Percentiles rank a stretch among this genome's conserved stretches.
Evolutionary conservation across 768 basidiomycete genomes (phyloP).

Genomic region (Agaricus blazei): DNA sequence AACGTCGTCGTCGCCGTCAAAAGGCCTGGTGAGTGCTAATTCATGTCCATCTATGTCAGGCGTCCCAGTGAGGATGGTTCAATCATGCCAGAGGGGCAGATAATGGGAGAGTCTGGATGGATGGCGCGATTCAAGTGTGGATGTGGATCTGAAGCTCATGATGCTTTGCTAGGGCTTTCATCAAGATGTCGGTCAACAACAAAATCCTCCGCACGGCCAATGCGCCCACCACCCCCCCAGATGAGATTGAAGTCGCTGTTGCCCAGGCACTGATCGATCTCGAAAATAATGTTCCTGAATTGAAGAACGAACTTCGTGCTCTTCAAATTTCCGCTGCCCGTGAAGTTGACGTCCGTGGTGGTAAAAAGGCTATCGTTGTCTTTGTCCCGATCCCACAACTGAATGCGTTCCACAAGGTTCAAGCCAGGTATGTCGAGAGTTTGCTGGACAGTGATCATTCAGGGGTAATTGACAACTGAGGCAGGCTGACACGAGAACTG

Average conservation of each 20-base stretch:
- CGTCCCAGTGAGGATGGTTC: conserved; percentile 17
- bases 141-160: conserved; percentile 43
- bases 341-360: conserved; percentile 98
- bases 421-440: conserved; percentile 67
- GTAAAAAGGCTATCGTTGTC: conserved; percentile 98
- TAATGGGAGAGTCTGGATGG: conserved; percentile 43
- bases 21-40: conserved; percentile 60
- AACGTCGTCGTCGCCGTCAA: conserved; percentile 50
- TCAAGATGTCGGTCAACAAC: conserved; percentile 69
- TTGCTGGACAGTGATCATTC: conserved; percentile 5
- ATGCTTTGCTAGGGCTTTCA: conserved; percentile 25
- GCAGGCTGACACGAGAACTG: conserved; percentile 93
- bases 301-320: conserved; percentile 92
- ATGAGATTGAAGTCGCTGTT: conserved; percentile 87
- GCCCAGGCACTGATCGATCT: conserved; percentile 97
- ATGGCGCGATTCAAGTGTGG: conserved; percentile 33
- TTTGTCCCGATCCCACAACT: conserved; percentile 97
- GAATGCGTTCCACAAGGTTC: conserved; percentile 98
- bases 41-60: conserved; percentile 24
- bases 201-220: conserved; percentile 98
- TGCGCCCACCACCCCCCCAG: conserved; percentile 83
- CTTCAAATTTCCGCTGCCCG: conserved; percentile 98
- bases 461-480: conserved; percentile 8
- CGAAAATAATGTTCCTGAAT: conserved; percentile 96
- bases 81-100: conserved; percentile 13